Conservation (phyloP, 1,139 yeast species). For the Kluyveromyces sp. region DNA sequence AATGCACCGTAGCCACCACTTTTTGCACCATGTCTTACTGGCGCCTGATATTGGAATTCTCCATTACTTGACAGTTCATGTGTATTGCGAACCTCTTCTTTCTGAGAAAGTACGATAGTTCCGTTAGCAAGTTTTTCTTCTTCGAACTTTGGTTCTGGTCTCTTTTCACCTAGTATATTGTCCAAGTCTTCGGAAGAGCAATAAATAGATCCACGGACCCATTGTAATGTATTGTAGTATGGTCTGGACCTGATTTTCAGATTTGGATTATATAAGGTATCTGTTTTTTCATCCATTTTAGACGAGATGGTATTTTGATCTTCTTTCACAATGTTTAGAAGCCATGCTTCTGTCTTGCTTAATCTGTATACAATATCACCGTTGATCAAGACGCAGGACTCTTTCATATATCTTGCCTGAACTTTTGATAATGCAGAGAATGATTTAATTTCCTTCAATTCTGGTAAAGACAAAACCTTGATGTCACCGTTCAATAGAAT, state of each 20-base stretch:
- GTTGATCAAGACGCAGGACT: conserved; percentile 48
- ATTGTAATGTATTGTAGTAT: conserved; percentile 66
- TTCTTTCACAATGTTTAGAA: conserved; percentile 43
- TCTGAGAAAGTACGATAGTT: conserved; percentile 37
- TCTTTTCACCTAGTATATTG: conserved; percentile 46
- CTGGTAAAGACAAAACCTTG: conserved; percentile 43
- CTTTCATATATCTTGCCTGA: conserved; percentile 34
- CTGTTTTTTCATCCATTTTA: conserved; percentile 29
- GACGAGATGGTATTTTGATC: conserved; percentile 29
- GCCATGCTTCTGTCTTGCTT: conserved; percentile 48
- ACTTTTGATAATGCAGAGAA: conserved; percentile 36
- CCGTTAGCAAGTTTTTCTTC: conserved; percentile 55
- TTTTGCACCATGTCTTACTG: conserved; percentile 35
- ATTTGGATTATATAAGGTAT: conserved; percentile 51
- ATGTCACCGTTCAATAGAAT: conserved; percentile 38
- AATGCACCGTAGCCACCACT: conserved; percentile 34
- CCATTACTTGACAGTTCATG: conserved; percentile 11
- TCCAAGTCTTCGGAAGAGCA: conserved; percentile 54
- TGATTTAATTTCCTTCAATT: conserved; percentile 41
- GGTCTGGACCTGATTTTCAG: conserved; percentile 73
- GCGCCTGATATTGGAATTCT: conserved; percentile 41
- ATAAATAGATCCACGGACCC: conserved; percentile 74
- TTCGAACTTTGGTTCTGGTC: conserved; percentile 45
- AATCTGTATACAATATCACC: conserved; percentile 70
- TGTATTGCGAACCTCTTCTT: conserved; percentile 9